Evolutionary conservation across 768 basidiomycete species (phyloP).

Genomic region (Boletus subcaerulescens): DNA sequence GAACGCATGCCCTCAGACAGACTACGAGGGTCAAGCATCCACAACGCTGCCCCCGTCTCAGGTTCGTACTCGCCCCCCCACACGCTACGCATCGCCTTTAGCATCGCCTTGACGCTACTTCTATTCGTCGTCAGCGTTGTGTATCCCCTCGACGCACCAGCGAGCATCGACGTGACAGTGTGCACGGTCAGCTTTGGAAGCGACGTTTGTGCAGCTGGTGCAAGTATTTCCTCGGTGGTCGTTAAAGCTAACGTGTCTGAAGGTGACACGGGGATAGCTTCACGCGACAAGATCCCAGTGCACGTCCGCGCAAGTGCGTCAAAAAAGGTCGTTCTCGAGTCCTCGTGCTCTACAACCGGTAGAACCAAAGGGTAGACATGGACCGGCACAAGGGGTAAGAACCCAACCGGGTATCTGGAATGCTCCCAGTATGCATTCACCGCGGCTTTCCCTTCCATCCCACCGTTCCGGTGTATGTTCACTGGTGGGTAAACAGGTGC

Average conservation of each 20-base stretch:
- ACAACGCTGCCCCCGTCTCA: conserved; percentile 44
- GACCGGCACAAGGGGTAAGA: conserved; percentile 59
- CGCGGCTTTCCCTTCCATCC: conserved; percentile 4
- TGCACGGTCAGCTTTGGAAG: conserved; percentile 69
- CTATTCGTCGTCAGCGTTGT: conserved; percentile 89
- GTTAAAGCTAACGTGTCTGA: background rate
- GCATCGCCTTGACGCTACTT: conserved; percentile 70
- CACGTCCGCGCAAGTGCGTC: conserved; percentile 51
- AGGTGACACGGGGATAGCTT: conserved; percentile 17
- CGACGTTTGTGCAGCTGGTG: conserved; percentile 50
- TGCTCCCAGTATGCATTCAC: conserved; percentile 56
- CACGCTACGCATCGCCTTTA: conserved; percentile 56
- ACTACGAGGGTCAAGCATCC: conserved; percentile 80
- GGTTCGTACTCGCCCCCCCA: conserved; percentile 6
- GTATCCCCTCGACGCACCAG: conserved; percentile 67
- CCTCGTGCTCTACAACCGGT: conserved; percentile 1
- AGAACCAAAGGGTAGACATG: conserved; percentile 42
- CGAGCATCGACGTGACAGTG: conserved; percentile 70
- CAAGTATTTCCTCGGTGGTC: conserved; percentile 36
- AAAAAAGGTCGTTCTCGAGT: conserved; percentile 37
- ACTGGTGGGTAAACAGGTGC: conserved; percentile 8
- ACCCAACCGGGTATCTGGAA: conserved; percentile 54
- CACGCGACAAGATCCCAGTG: conserved; percentile 49
- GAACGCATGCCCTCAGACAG: conserved; percentile 19
- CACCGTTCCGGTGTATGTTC: background rate